Evolutionary conservation across 345 rosid species (phyloP), one percentile per base, ranked within the genome.

Genomic region (Gossypium raimondii): DNA sequence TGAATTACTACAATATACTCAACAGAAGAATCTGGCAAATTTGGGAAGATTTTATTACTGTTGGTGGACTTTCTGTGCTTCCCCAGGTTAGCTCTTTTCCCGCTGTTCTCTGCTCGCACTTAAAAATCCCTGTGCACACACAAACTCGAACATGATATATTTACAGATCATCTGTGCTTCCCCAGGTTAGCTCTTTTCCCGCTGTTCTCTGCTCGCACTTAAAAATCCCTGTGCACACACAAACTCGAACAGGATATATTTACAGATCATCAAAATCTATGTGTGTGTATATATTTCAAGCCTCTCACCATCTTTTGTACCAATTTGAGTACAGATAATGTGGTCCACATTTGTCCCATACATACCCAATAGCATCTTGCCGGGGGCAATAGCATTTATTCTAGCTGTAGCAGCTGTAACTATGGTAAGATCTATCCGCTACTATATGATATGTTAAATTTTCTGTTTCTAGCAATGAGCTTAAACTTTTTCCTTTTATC

Each of bases 301-400:
- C 62, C 34, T 25, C 18, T 76, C 9, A 6, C 67, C 51, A 20
- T 72, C 60, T 27, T 10, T n/a, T n/a, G 50, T 43, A 34, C 67
- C 53, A 48, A 60, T 72, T 58, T 77, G 60, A 69, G 22, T 60
- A 61, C 89, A 94, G 98, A 86, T 92, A 70, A 90, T 92, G 90
- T 94, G 98, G 98, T 90, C 97, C 27, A 94, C 97, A 56, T 94
- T 92, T 83, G 92, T 94, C 17, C 94, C 98, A 14, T 85, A 80
- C 80, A 69, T 94, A 75, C 98, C 97, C 25, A 78, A 77, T 60
- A 85, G 88, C 78, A 83, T 85, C 76, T 72, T 89, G 85, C 98
- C 97, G 11, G 94, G 98, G 73, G 76, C 79, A 51, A 70, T 79
- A 59, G 82, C 98, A 75, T 89, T 78, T 85, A 84, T 76, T 47